These are phyloP conservation scores for Lactarius sanguifluus DNA, from an alignment of 768 basidiomycete species.

Conservation along the genomic window DNA sequence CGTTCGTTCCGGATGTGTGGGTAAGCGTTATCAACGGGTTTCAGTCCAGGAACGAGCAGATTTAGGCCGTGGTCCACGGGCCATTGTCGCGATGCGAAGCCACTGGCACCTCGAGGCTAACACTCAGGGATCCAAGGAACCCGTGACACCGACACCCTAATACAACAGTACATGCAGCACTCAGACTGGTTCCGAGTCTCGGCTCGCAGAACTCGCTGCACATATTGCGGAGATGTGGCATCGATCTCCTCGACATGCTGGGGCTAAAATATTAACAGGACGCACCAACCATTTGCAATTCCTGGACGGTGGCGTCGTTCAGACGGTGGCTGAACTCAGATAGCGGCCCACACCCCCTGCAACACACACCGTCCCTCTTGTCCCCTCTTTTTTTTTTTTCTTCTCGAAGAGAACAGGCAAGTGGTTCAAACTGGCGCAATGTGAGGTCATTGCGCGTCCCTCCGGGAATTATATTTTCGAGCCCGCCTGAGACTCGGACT, in stretches of 20 bases:
- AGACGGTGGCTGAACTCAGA: too few species aligned
- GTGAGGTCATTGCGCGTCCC: neutral
- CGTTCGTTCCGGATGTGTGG: constrained; percentile 13
- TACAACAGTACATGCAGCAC: neutral
- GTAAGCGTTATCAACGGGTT: constrained; percentile 13
- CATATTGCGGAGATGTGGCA: neutral
- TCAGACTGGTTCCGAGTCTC: neutral
- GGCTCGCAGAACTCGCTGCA: neutral
- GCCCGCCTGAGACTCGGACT: neutral
- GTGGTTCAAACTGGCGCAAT: neutral
- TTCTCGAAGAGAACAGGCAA: neutral
- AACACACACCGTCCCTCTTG: neutral
- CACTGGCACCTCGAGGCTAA: constrained; percentile 5
- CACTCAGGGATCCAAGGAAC: neutral
- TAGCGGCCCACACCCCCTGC: neutral
- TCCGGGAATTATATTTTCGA: neutral
- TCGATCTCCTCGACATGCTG: neutral
- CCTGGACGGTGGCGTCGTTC: neutral
- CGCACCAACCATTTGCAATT: neutral
- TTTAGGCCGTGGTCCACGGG: constrained; percentile 9
- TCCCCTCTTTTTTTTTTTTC: neutral
- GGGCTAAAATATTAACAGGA: neutral
- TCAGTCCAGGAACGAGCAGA: neutral
- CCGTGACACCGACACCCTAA: neutral
- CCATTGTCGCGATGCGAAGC: neutral